Base-by-base conservation (phyloP, 2,329 filamentous ascomycete species). In the Alternaria incomplexa region DNA sequence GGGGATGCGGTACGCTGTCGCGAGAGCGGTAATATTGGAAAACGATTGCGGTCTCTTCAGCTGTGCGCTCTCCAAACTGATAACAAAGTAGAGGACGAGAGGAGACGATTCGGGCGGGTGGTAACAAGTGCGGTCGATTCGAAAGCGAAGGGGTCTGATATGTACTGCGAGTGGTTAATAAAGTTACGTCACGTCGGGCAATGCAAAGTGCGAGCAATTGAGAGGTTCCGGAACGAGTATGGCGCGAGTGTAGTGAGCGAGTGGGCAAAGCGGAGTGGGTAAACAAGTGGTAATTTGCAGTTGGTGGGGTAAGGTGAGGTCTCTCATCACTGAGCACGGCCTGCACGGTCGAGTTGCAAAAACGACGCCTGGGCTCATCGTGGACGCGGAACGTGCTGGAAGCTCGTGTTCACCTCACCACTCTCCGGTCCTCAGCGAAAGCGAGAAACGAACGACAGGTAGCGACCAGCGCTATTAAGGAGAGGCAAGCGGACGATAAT, bases 301-400 rank as follows among this genome's bases (percentile, higher is more conserved):
- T 23, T 52, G 50, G 60, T 43, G 60, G 61, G 61, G 60, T 23
- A 44, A 17, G 23, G 59, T 59, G 64, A 64, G 62, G 63, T 47
- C 3, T 60, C 56, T 69, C 56, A 59, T 61, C 46, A 56, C 58
- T 30, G 62, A 62, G 68, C 68, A 69, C 66, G 68, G 66, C 30
- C 60, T 63, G 58, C 17, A 43, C 52, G 28, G 54, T 48, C 63
- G 46, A 56, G 30, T 61, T 50, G 45, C 36, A 43, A 23, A 48
- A 53, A 48, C 28, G 40, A 47, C 61, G 61, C 50, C 26, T 51
- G 44, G 54, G 56, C 45, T 43, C 32, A 22, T 52, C 2, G n/a
- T 44, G 55, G 46, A 58, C 50, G 9, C 40, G 32, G 54, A 60
- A 28, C 9, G 15, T n/a, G n/a, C 9, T 20, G 6, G 7, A 40